Percentiles rank a stretch among this genome's conserved stretches.
Evolutionary conservation across 306 rosid genomes (phyloP).

Genomic region (Trifolium fragiferum): DNA sequence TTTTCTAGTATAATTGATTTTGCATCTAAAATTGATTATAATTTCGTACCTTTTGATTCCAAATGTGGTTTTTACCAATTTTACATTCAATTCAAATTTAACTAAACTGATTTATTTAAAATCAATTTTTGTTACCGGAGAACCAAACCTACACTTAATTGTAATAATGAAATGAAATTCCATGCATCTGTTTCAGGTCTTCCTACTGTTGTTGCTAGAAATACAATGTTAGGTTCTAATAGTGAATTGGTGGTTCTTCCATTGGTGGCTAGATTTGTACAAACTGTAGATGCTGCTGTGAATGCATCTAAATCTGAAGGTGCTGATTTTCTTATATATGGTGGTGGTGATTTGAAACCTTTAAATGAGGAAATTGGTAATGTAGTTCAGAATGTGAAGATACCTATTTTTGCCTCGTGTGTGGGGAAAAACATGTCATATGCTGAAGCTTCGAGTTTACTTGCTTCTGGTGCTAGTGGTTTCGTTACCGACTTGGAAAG

Average conservation of each 20-base stretch:
- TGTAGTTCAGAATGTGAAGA: slow-evolving; percentile 70
- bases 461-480: slow-evolving; percentile 85
- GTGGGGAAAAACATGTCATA: slow-evolving; percentile 45
- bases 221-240: slow-evolving; percentile 76
- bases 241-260: slow-evolving; percentile 82
- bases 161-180: background rate
- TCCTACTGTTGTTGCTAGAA: slow-evolving; percentile 92
- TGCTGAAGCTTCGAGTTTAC: slow-evolving; percentile 56
- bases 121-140: too few relatives aligned
- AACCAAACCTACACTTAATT: background rate
- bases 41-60: too few relatives aligned
- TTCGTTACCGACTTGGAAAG: slow-evolving; percentile 64
- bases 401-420: slow-evolving; percentile 67
- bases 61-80: too few relatives aligned
- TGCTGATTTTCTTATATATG: slow-evolving; percentile 88
- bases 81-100: too few relatives aligned
- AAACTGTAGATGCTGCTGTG: slow-evolving; percentile 63
- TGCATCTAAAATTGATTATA: too few relatives aligned
- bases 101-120: too few relatives aligned
- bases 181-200: slow-evolving; percentile 59
- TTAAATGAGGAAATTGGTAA: slow-evolving; percentile 46
- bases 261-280: slow-evolving; percentile 83
- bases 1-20: too few relatives aligned
- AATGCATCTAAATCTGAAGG: slow-evolving; percentile 88
- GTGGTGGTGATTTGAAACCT: slow-evolving; percentile 45